A percentile compares a stretch with the other conserved stretches of the same genome.
phyloP scores from a whole-genome alignment of 2,329 filamentous ascomycete species.

The Metarhizium sp. region DNA sequence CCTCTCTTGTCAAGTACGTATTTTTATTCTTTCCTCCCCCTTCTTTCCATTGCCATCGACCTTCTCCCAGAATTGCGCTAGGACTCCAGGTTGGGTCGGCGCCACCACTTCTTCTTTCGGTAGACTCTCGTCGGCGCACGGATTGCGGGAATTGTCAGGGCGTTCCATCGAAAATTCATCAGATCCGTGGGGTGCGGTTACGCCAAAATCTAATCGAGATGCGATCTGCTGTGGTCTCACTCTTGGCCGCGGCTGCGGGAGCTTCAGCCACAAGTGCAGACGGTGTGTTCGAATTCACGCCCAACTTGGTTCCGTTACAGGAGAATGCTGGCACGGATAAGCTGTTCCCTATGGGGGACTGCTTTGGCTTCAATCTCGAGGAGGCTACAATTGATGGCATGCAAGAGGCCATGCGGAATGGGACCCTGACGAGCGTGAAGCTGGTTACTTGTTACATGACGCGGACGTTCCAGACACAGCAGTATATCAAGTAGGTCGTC shows the following conservation, averaged over 20 bases:
- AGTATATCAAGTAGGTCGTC: conserved; percentile 50
- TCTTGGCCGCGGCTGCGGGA: not conserved
- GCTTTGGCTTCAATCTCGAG: conserved; percentile 51
- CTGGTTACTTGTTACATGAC: conserved; percentile 54
- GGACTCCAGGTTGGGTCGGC: no score
- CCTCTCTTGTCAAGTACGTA: no score
- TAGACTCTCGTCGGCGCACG: not conserved
- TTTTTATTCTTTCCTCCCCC: no score
- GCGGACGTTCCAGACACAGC: conserved; percentile 50
- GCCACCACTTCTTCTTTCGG: no score
- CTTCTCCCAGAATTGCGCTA: no score
- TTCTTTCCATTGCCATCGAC: no score
- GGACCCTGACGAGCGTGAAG: conserved; percentile 46
- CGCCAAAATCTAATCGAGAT: not conserved
- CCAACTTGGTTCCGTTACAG: conserved; percentile 24
- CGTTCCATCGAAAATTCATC: no score
- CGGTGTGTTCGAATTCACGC: conserved; percentile 13
- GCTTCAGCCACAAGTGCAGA: not conserved
- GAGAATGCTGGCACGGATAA: conserved; percentile 25
- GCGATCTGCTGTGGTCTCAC: conserved; percentile 3
- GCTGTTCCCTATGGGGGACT: conserved; percentile 54
- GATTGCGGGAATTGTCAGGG: not conserved
- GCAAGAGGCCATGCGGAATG: conserved; percentile 45
- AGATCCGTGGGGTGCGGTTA: not conserved
- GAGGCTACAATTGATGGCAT: conserved; percentile 63